A percentile compares a stretch with the other conserved stretches of the same genome.
Evolutionary conservation across 2,329 filamentous ascomycete species (phyloP).

Genomic region (Huntiella abstrusa): DNA sequence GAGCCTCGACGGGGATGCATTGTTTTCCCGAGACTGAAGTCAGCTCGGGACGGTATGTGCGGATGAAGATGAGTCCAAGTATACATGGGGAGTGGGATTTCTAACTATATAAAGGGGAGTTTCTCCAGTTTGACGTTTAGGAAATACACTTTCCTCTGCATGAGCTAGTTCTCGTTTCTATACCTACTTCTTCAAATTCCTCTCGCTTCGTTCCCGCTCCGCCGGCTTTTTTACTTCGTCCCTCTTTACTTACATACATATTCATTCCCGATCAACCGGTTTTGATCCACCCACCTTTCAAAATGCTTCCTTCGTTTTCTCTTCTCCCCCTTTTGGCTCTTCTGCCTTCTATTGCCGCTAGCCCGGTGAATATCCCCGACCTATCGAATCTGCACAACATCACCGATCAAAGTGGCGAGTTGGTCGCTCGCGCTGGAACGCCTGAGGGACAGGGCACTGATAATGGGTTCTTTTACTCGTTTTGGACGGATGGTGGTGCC

Average conservation of each 20-base stretch:
- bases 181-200: background rate
- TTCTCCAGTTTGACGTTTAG: too few species aligned
- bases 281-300: background rate
- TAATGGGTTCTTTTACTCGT: constrained; percentile 30
- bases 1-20: too few species aligned
- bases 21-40: too few species aligned
- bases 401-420: background rate
- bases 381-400: background rate
- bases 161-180: background rate
- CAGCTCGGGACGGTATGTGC: too few species aligned
- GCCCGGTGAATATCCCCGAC: constrained; percentile 6
- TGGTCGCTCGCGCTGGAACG: constrained; percentile 13
- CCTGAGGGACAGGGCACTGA: constrained; percentile 20
- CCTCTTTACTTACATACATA: background rate
- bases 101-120: too few species aligned
- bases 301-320: constrained; percentile 4
- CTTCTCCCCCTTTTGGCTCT: constrained; percentile 2
- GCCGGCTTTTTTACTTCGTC: background rate
- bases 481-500: constrained; percentile 28
- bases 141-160: background rate
- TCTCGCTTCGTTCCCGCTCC: background rate
- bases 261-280: background rate
- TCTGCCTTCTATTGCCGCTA: background rate
- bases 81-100: too few species aligned
- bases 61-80: too few species aligned